Conservation (phyloP, 306 rosid genomes). For the Cajanus cajan region DNA sequence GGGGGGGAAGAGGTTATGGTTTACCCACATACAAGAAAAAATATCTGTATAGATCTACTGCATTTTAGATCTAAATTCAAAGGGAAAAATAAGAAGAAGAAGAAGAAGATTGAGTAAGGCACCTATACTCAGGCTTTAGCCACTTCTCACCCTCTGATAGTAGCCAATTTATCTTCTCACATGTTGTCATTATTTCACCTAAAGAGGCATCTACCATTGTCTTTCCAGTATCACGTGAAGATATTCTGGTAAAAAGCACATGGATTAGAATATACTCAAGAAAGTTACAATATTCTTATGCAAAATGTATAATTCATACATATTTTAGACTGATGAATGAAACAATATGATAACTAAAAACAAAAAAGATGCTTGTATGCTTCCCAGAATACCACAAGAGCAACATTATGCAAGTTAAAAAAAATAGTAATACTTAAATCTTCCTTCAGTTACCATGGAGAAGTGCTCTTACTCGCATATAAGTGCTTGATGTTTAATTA, state of each 20-base stretch:
- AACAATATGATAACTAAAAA: conserved; percentile 7
- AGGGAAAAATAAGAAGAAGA: neutral
- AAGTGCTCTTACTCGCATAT: conserved; percentile 82
- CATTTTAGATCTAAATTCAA: conserved; percentile 8
- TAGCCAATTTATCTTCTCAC: conserved; percentile 97
- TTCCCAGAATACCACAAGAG: neutral
- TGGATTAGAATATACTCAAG: conserved; percentile 15
- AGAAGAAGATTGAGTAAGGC: conserved; percentile 23
- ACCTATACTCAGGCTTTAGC: conserved; percentile 91
- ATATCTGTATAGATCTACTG: neutral
- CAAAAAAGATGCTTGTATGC: neutral
- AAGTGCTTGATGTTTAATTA: conserved; percentile 83
- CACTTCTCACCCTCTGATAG: conserved; percentile 89
- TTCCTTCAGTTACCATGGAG: conserved; percentile 15
- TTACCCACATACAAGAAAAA: conserved; percentile 12
- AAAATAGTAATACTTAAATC: conserved; percentile 8
- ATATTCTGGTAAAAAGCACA: conserved; percentile 53
- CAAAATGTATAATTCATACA: neutral
- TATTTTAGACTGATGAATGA: conserved; percentile 18
- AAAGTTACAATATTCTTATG: conserved; percentile 3
- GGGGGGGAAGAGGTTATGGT: neutral
- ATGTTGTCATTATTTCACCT: conserved; percentile 91
- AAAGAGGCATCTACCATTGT: conserved; percentile 92
- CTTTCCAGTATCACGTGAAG: conserved; percentile 96
- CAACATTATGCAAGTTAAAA: neutral